Base-by-base conservation (phyloP, 2,329 filamentous ascomycete genomes). In the Exophiala viscosa region DNA sequence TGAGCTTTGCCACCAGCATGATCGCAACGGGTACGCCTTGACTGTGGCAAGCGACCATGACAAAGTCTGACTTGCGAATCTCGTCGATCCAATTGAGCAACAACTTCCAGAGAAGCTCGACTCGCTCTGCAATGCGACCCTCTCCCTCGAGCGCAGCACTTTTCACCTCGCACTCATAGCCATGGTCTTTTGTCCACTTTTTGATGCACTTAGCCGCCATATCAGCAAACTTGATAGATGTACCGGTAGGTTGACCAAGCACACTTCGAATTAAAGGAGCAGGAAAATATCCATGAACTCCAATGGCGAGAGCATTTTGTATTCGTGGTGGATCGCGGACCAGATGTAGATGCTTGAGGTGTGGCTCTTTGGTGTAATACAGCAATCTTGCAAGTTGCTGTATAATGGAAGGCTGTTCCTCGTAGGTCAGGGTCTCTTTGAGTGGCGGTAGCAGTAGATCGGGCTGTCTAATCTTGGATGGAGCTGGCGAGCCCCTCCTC, bases 81-180 rank as follows among this genome's bases (percentile, higher is more conserved):
- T 92, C 86, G 34, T 96, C 90, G 59, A 96, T 88, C 89, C 90
- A 96, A 68, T 96, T 96, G 23, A 96, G 77, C 50, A 99, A 77
- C 8, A 97, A 77, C 69, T 92, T 95, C 93, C 93, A 99, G 5
- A 99, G 74, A 35, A 95, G 88, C 55, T 95, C 88, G 1, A 97
- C 90, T 5, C 93, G 82, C 58, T 97, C 91, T 2, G 81, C 81
- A 42, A 99, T 93, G 67, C 88, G 90, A 18, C 93, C 93, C 70
- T 99, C 93, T 17, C 92, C 92, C 71, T 99, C 93, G 0, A 99
- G 78, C 1, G 92, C 90, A 11, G 97, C 88, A 67, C 95, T 96
- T 65, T 96, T 90, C 50, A 99, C 89, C 61, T 95, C 87, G 57
- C 90, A 87, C 2, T 78, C 73, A 55, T 85, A 90, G 1, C 87